Percentiles rank a stretch among this genome's conserved stretches.
phyloP scores from a whole-genome alignment of 148 eudicot species.

The Vaccinium myrtillus region DNA sequence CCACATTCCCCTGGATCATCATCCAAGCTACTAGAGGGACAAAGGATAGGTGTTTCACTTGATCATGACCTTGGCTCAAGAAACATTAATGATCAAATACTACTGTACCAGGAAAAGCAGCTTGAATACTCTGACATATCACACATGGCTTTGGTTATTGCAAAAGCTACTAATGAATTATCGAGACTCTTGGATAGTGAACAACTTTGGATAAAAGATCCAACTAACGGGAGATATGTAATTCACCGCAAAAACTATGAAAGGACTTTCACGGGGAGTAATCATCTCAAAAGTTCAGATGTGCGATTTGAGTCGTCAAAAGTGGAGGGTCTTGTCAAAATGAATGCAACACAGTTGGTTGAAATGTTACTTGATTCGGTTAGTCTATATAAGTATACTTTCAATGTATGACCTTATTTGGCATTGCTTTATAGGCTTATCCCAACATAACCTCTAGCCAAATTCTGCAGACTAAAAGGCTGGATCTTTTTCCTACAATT shows the following conservation, averaged over 20 bases:
- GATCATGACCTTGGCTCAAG: constrained; percentile 6
- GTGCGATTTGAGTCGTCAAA: constrained; percentile 50
- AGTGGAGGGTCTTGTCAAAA: constrained; percentile 35
- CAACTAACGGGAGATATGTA: constrained; percentile 27
- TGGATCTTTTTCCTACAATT: constrained; percentile 46
- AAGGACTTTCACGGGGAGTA: constrained; percentile 19
- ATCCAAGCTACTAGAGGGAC: not conserved
- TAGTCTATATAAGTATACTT: not conserved
- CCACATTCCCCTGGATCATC: not conserved
- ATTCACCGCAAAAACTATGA: constrained; percentile 35
- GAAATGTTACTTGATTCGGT: constrained; percentile 46
- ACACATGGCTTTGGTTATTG: constrained; percentile 31
- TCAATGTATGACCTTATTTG: not conserved
- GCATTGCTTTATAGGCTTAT: not conserved
- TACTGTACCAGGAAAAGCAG: constrained; percentile 13
- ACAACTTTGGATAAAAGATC: constrained; percentile 45
- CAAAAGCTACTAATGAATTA: constrained; percentile 43
- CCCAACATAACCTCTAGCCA: not conserved
- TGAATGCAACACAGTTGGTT: constrained; percentile 35
- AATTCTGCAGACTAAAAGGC: constrained; percentile 46
- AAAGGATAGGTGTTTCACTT: constrained; percentile 9
- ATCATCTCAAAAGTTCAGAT: constrained; percentile 15
- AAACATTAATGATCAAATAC: constrained; percentile 6
- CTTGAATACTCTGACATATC: constrained; percentile 23
- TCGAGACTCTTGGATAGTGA: constrained; percentile 37